Conservation (phyloP, 257 asterid genomes). For the Haberlea rhodopensis region DNA sequence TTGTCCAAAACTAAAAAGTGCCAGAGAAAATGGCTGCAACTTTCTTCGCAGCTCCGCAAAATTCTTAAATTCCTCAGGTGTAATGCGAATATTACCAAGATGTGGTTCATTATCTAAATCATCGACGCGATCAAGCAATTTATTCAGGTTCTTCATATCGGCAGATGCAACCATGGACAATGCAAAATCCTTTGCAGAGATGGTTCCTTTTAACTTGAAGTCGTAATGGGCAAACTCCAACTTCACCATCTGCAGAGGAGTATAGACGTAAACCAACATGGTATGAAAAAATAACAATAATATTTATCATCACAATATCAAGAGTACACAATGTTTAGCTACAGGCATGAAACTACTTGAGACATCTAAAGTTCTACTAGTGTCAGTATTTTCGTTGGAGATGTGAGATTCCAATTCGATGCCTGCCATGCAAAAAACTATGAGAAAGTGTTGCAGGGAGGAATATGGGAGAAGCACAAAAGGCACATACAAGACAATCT, state of each 20-base stretch:
- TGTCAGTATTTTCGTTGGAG: neutral
- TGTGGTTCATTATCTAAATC: constrained; percentile 51
- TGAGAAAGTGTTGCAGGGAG: too few species aligned
- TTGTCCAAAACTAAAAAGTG: constrained; percentile 72
- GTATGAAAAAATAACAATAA: neutral
- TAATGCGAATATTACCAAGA: constrained; percentile 43
- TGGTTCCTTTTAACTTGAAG: constrained; percentile 66
- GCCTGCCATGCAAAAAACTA: neutral
- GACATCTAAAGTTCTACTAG: neutral
- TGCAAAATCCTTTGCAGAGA: constrained; percentile 86
- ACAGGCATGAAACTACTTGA: neutral
- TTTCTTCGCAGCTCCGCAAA: constrained; percentile 68
- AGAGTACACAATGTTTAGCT: neutral
- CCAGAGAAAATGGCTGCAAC: constrained; percentile 75
- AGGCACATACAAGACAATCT: too few species aligned
- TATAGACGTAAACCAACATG: neutral
- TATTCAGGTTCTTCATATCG: constrained; percentile 65
- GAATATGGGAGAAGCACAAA: too few species aligned
- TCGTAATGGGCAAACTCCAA: constrained; percentile 91
- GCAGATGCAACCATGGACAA: constrained; percentile 93
- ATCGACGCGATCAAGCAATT: constrained; percentile 69
- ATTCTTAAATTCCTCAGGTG: constrained; percentile 69
- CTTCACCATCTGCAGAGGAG: constrained; percentile 50
- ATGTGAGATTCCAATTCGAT: neutral
- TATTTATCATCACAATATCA: constrained; percentile 7